Percentiles rank a stretch among this genome's conserved stretches.
These are phyloP conservation scores for Cryphonectria carpinicola DNA, from an alignment of 2,329 filamentous ascomycete species.

Conservation along the genomic window DNA sequence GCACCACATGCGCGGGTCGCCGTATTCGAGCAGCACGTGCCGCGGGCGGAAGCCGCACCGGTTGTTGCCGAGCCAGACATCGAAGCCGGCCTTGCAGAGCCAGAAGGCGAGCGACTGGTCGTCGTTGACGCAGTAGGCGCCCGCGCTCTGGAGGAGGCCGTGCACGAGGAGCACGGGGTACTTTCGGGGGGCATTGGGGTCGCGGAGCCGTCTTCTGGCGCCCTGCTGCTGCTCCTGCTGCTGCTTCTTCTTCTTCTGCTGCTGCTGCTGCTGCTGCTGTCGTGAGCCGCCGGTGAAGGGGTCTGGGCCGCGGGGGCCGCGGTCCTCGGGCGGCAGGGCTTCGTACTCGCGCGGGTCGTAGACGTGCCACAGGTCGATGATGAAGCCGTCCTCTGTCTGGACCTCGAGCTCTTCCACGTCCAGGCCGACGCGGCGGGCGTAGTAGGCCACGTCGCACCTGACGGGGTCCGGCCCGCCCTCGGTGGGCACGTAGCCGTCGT, in stretches of 20 bases:
- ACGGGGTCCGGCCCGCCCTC: conserved; percentile 82
- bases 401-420: conserved; percentile 84
- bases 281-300: conserved; percentile 56
- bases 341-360: conserved; percentile 79
- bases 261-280: conserved; percentile 11
- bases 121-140: conserved; percentile 88
- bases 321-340: conserved; percentile 51
- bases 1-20: conserved; percentile 90
- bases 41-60: conserved; percentile 82
- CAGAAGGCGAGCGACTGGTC: conserved; percentile 90
- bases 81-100: conserved; percentile 88
- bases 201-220: conserved; percentile 36
- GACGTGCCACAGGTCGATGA: conserved; percentile 87
- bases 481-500: conserved; percentile 69
- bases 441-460: conserved; percentile 79
- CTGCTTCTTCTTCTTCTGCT: conserved; percentile 35
- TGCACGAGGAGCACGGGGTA: conserved; percentile 89
- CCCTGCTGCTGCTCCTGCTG: conserved; percentile 33
- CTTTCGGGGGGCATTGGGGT: conserved; percentile 53
- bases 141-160: conserved; percentile 83
- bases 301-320: conserved; percentile 61
- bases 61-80: conserved; percentile 96
- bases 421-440: conserved; percentile 83
- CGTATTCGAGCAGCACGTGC: conserved; percentile 70
- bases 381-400: conserved; percentile 91